Evolutionary conservation across 495 filamentous ascomycete genomes (phyloP), one percentile per base, ranked within the genome.

Genomic region (Xylaria flabelliformis): DNA sequence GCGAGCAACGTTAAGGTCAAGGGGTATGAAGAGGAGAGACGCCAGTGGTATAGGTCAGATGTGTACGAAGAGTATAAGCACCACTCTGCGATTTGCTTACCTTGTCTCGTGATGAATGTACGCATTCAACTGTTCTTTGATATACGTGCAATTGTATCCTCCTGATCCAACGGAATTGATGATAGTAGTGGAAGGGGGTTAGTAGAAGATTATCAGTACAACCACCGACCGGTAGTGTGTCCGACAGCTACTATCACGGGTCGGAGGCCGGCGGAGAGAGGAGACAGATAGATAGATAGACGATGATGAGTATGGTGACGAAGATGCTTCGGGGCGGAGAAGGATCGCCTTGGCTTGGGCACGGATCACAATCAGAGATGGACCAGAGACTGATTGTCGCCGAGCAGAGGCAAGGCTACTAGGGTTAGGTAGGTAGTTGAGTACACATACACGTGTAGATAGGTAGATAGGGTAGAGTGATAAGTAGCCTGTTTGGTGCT

Each of bases 341-440:
- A 67, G 46, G 46, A 51, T 32, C 19, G 6, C 62, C 41, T 66
- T 51, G 42, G 29, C 29, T 24, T 42, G 36, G 61, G 61, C 39
- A 42, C 39, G 39, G 39, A 24, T 64, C 59, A 63, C 59, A 42
- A 41, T 10, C 59, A 53, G 46, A 66, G 64, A 39, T 1, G 32
- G 64, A 34, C n/a, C 42, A 67, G 64, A 24, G 21, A 36, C 48
- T 50, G 50, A 36, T 10, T 21, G 29, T 3, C 36, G 36, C 65
- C 34, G 26, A 55, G 21, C 34, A 67, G 9, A 41, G 65, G 36
- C 65, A 67, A 44, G 65, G 32, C 65, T 36, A 50, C 46, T 51
- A n/a, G 65, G 65, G 65, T 34, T 39, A 39, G 36, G 36, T 36
- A 36, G 34, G 34, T 8, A 39, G 36, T 39, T 39, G 36, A 32